These are phyloP conservation scores for Pseudoscleropodium purum DNA, from an alignment of 225 moss, liverwort and hornwort species.

Conservation along the genomic window DNA sequence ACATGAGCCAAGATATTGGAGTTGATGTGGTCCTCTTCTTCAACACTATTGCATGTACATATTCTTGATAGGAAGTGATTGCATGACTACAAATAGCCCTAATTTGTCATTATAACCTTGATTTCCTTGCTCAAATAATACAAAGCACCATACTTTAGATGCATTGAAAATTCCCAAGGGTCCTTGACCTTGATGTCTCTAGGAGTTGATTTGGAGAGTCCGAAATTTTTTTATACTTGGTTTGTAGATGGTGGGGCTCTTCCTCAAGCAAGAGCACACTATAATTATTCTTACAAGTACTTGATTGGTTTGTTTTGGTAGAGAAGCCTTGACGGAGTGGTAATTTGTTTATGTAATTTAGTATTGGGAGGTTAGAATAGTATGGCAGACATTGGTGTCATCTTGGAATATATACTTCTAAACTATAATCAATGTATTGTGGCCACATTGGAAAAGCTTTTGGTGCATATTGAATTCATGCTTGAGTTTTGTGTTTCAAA, in stretches of 20 bases:
- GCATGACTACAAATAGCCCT: not conserved
- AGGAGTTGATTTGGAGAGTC: not conserved
- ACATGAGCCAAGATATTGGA: not conserved
- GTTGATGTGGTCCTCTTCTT: too few species aligned
- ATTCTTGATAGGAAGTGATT: fast-evolving
- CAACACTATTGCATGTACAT: fast-evolving
- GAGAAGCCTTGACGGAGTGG: not conserved
- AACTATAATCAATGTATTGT: fast-evolving
- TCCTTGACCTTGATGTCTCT: fast-evolving
- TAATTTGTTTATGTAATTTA: too few species aligned
- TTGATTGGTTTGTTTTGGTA: fast-evolving
- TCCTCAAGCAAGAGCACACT: fast-evolving
- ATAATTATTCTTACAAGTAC: not conserved
- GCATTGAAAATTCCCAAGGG: fast-evolving
- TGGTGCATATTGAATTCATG: not conserved
- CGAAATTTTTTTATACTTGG: fast-evolving
- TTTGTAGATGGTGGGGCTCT: fast-evolving
- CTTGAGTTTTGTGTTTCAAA: not conserved
- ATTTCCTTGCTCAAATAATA: not conserved
- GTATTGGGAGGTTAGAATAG: not conserved
- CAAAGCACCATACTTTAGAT: fast-evolving
- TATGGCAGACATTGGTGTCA: fast-evolving
- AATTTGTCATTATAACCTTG: not conserved
- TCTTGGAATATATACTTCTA: not conserved
- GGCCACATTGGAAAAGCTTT: fast-evolving